phyloP scores from a whole-genome alignment of 2,329 filamentous ascomycete species.

The Hymenoscyphus fructigenus region DNA sequence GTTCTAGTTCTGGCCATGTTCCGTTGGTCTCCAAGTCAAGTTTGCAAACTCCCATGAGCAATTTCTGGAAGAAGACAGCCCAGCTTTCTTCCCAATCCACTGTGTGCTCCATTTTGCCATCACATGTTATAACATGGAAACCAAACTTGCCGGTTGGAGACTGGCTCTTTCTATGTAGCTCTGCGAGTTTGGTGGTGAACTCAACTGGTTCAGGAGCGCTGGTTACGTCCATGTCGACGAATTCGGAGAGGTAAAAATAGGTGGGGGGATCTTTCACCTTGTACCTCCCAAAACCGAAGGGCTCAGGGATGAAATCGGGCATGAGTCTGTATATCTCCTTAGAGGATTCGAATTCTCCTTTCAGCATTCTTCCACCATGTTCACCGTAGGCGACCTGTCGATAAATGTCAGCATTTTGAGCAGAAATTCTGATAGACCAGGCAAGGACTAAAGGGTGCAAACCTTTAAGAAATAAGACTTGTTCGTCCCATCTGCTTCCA shows the following conservation, averaged over 20 bases:
- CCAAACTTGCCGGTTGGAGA: constrained; percentile 34
- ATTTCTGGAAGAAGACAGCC: constrained; percentile 37
- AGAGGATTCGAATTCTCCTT: no score
- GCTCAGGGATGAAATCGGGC: constrained; percentile 6
- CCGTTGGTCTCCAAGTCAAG: constrained; percentile 25
- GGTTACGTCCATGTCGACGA: background rate
- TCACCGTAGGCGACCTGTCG: no score
- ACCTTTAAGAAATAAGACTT: no score
- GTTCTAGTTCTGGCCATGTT: background rate
- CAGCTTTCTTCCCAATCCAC: constrained; percentile 35
- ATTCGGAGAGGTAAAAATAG: background rate
- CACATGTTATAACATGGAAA: constrained; percentile 29
- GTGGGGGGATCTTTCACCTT: background rate
- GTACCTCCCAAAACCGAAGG: constrained; percentile 9
- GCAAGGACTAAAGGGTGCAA: no score
- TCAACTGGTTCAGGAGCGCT: constrained; percentile 6
- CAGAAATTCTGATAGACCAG: no score
- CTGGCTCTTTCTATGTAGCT: constrained; percentile 25
- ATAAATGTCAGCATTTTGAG: no score
- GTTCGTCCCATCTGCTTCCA: no score
- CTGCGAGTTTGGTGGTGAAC: constrained; percentile 24
- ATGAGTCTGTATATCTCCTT: background rate
- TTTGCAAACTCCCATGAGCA: constrained; percentile 26
- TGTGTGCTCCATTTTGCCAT: constrained; percentile 24
- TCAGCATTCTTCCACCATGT: no score